Evolutionary conservation across 352 stramenopile genomes (phyloP).

Genomic region (Pilasporangium apinafurcum): DNA sequence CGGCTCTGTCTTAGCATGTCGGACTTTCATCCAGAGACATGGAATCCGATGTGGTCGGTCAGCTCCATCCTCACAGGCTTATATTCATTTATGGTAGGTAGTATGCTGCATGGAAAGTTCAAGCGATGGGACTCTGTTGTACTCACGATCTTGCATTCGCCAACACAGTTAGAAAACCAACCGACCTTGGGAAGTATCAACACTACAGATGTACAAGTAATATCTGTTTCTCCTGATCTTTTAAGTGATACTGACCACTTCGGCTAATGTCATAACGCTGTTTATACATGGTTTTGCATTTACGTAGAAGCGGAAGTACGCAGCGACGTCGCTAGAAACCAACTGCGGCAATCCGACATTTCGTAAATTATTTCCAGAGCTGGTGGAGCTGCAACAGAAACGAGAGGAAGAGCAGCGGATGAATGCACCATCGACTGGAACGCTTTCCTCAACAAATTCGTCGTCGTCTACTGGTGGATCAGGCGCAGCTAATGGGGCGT

Average conservation of each 20-base stretch:
- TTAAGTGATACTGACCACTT: not conserved
- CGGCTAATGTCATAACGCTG: conserved; percentile 1
- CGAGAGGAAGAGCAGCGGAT: conserved; percentile 42
- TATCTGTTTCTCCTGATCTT: too few relatives aligned
- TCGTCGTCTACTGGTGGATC: conserved; percentile 3
- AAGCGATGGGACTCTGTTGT: too few relatives aligned
- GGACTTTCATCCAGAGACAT: conserved; percentile 94
- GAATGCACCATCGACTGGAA: too few relatives aligned
- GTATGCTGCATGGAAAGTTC: too few relatives aligned
- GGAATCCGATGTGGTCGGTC: conserved; percentile 96
- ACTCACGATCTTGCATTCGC: too few relatives aligned
- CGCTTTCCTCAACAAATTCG: conserved; percentile 26
- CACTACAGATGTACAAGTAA: conserved; percentile 66
- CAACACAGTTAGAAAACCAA: conserved; percentile 65
- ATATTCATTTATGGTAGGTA: conserved; percentile 93
- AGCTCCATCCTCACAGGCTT: conserved; percentile 94
- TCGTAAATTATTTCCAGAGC: conserved; percentile 84
- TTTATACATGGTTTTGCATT: not conserved
- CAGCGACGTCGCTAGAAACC: conserved; percentile 63
- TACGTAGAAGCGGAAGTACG: conserved; percentile 73
- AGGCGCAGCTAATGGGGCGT: not conserved
- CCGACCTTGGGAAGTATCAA: conserved; percentile 87
- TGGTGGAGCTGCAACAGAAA: conserved; percentile 71
- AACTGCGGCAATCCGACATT: conserved; percentile 83
- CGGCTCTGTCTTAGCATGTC: conserved; percentile 94